Conservation (phyloP, 1,139 yeast species). For the Scheffersomyces lignicola region DNA sequence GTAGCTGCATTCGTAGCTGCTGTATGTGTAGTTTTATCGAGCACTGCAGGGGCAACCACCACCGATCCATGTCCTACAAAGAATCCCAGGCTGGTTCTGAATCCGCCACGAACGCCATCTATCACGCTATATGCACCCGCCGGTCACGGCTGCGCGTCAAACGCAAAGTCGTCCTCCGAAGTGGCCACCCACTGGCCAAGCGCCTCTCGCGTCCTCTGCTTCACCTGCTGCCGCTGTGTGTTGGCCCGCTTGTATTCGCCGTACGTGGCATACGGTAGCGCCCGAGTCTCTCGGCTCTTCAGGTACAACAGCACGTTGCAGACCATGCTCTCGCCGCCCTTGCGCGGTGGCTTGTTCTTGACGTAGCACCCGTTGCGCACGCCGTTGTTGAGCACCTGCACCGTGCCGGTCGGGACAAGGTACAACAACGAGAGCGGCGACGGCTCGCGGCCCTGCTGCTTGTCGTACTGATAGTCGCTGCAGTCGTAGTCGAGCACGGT, state of each 20-base stretch:
- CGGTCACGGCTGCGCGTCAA: too few species aligned
- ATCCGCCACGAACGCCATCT: too few species aligned
- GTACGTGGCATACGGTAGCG: slow-evolving; percentile 18
- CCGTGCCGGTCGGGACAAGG: slow-evolving; percentile 22
- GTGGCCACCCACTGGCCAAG: slow-evolving; percentile 36
- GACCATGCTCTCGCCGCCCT: slow-evolving; percentile 45
- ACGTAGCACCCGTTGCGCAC: slow-evolving; percentile 51
- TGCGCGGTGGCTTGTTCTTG: slow-evolving; percentile 44
- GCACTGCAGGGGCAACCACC: too few species aligned
- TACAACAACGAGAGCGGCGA: slow-evolving; percentile 38
- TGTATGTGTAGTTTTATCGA: too few species aligned
- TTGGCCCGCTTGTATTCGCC: slow-evolving; percentile 26
- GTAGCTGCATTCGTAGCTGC: too few species aligned
- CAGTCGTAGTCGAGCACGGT: slow-evolving; percentile 20
- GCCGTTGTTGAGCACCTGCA: slow-evolving; percentile 53
- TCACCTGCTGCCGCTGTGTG: slow-evolving; percentile 21
- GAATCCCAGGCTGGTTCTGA: too few species aligned
- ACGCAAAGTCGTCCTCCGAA: slow-evolving; percentile 30
- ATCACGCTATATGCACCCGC: too few species aligned
- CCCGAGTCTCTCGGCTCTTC: slow-evolving; percentile 12
- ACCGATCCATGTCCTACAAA: too few species aligned
- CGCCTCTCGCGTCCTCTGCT: slow-evolving; percentile 19
- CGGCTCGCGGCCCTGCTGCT: slow-evolving; percentile 21
- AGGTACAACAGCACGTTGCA: slow-evolving; percentile 30
- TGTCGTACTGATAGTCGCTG: slow-evolving; percentile 25